Base-by-base conservation (phyloP, 441 rosid genomes). In the Gossypium armourianum region DNA sequence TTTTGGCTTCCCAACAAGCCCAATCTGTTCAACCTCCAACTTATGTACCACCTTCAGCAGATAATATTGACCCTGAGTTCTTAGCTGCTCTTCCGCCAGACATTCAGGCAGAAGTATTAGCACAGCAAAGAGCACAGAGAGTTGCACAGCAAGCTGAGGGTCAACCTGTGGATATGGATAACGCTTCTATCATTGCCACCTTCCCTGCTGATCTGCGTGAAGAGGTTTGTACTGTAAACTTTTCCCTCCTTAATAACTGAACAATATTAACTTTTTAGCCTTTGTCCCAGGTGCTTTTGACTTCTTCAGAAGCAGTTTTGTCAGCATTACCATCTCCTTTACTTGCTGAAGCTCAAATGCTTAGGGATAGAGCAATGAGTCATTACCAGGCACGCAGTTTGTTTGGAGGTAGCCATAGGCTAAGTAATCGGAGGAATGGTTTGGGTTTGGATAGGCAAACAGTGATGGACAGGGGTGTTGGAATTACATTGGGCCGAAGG, bases 141-240 rank as follows among this genome's bases (percentile, higher is more conserved):
- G 84, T 88, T 67, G 88, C 88, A 24, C 97, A 88, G 72, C 97
- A 90, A 79, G 92, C 93, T 70, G 89, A 87, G 77, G 97, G 97
- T 65, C 97, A 92, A 74, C 97, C 99, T 63, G 97, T 90, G 77
- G 99, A 95, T 81, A 95, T 95, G 99, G 99, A 95, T 78, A 95
- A 90, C 71, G 97, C 97, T 77, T 92, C 99, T 26, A 95, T 92
- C 57, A 95, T 95, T 79, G 99, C 99, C 71, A 95, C 99, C 74
- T 86, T 94, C 76, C 99, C 99, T 68, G 91, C 94, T 74, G 97
- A 92, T 77, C 72, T 94, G 76, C 99, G 99, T 40, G 99, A 94
- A 86, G 99, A 94, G 96, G 97, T 94, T 73, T 77, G 85, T 52
- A 54, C 58, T 78, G 74, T 74, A 47, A 19, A 53, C 54, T 67